phyloP scores from a whole-genome alignment of 2,329 filamentous ascomycete species.

The Diplodia sapinea region DNA sequence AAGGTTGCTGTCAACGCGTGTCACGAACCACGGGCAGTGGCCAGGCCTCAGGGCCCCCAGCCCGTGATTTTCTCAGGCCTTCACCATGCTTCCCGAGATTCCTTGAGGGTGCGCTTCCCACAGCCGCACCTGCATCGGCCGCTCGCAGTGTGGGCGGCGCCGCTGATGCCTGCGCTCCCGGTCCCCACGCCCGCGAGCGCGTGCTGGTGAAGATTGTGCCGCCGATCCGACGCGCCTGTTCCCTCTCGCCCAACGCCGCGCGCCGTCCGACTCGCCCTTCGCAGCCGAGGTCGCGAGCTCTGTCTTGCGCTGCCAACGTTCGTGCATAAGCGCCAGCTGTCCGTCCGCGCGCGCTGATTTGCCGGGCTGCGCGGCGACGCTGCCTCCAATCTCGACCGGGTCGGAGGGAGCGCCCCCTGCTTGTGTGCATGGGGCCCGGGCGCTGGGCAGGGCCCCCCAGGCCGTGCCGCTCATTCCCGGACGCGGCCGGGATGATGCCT shows the following conservation, averaged over 20 bases:
- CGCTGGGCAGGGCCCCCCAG: slow-evolving; percentile 3
- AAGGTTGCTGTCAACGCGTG: slow-evolving; percentile 33
- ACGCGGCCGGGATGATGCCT: slow-evolving; percentile 25
- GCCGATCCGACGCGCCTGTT: slow-evolving; percentile 26
- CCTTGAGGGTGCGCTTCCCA: slow-evolving; percentile 32
- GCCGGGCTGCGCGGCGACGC: slow-evolving; percentile 22
- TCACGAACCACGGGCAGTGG: slow-evolving; percentile 27
- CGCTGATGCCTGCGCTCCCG: slow-evolving; percentile 24
- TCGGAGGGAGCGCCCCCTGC: slow-evolving; percentile 30
- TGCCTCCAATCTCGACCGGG: slow-evolving; percentile 27
- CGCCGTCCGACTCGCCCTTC: not conserved
- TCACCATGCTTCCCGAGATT: slow-evolving; percentile 34
- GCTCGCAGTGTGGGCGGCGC: slow-evolving; percentile 13
- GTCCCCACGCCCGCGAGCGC: slow-evolving; percentile 13
- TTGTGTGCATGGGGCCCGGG: slow-evolving; percentile 11
- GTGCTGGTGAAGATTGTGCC: slow-evolving; percentile 31
- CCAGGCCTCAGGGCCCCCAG: slow-evolving; percentile 27
- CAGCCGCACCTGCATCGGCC: slow-evolving; percentile 26
- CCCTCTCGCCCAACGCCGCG: not conserved
- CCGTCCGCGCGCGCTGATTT: slow-evolving; percentile 26
- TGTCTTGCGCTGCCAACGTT: slow-evolving; percentile 17
- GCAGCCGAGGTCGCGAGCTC: slow-evolving; percentile 15
- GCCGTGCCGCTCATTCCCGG: slow-evolving; percentile 29
- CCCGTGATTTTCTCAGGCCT: slow-evolving; percentile 32
- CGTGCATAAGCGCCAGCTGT: slow-evolving; percentile 30